Evolutionary conservation across 495 filamentous ascomycete species (phyloP), one percentile per base, ranked within the genome.

Genomic region (Haplographium delicatum): DNA sequence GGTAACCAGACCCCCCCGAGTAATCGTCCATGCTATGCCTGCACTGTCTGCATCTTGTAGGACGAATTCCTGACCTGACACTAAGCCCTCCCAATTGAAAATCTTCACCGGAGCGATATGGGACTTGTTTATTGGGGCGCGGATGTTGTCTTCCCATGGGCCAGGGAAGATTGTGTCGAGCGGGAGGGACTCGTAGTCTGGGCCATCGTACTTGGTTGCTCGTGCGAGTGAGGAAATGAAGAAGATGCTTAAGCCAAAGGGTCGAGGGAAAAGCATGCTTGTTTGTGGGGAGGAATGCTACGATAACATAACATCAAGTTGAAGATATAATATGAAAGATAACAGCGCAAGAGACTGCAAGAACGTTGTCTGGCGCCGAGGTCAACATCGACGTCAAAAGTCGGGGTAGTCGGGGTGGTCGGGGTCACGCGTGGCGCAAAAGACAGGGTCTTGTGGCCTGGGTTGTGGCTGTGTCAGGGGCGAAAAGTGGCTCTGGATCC

Each of bases 111-210:
- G 51, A 7, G 11, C 13, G 22, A 69, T 64, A 19, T 60, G 47
- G 1, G 45, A 58, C 39, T 68, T 66, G 34, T 68, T 62, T 15
- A 47, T 33, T 6, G 65, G 64, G 5, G 67, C 62, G 7, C 56
- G 57, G 44, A 68, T 68, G 50, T 67, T 63, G 28, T 46, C 37
- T 18, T 67, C 61, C 68, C 65, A 68, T 1, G 62, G 61, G 2
- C 67, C 68, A 22, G 64, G 66, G 27, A 63, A 68, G 8, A 66
- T 44, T 5, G 65, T 57, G 11, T 58, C 20, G 43, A 43, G 41
- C 22, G 63, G 65, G 20, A 68, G 54, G 20, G 44, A 26, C 9
- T 61, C 51, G 28, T 59, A 61, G 33, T 63, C 52, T 18, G 59
- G 53, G 20, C 58, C 59, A 15, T 47, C 25, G 50, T 50, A 43